Evolutionary conservation across 805 yeast species (phyloP).

Genomic region (Grigorovia yakushimaensis): DNA sequence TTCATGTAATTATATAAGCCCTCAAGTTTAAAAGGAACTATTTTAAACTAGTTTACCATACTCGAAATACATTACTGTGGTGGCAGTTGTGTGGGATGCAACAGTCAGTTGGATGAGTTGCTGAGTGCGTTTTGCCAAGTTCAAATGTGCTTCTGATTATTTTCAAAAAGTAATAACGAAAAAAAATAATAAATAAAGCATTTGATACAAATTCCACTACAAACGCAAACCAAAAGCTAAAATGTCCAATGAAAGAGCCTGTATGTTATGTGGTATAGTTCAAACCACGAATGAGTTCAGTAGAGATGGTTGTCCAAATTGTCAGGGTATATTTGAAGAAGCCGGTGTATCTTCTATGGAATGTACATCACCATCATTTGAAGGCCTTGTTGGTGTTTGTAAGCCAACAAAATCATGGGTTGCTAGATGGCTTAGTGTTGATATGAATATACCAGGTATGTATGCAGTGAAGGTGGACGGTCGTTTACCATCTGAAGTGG

Average conservation of each 20-base stretch:
- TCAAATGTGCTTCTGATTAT: too few relatives aligned
- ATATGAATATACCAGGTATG: slow-evolving; percentile 77
- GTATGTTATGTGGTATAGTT: slow-evolving; percentile 92
- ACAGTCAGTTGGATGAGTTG: too few relatives aligned
- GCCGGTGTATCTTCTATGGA: slow-evolving; percentile 81
- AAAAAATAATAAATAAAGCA: too few relatives aligned
- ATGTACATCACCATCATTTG: slow-evolving; percentile 93
- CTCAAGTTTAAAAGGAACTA: too few relatives aligned
- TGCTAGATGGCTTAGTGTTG: slow-evolving; percentile 90
- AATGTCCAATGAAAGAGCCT: slow-evolving; percentile 66
- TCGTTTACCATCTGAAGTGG: slow-evolving; percentile 77
- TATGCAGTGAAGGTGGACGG: slow-evolving; percentile 94
- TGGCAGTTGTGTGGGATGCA: too few relatives aligned
- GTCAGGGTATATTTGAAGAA: slow-evolving; percentile 79
- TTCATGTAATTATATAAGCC: too few relatives aligned
- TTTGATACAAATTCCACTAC: background rate
- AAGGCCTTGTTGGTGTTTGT: slow-evolving; percentile 86
- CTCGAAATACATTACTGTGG: too few relatives aligned
- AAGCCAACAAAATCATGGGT: slow-evolving; percentile 88
- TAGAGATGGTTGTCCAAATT: slow-evolving; percentile 89
- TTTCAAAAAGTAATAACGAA: too few relatives aligned
- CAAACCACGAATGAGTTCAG: slow-evolving; percentile 73
- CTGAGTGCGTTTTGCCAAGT: too few relatives aligned
- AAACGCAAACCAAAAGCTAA: background rate
- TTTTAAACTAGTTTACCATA: too few relatives aligned